A percentile compares a stretch with the other conserved stretches of the same genome.
These are phyloP conservation scores for Phalaenopsis equestris DNA, from an alignment of 106 monocot species.

Conservation along the genomic window DNA sequence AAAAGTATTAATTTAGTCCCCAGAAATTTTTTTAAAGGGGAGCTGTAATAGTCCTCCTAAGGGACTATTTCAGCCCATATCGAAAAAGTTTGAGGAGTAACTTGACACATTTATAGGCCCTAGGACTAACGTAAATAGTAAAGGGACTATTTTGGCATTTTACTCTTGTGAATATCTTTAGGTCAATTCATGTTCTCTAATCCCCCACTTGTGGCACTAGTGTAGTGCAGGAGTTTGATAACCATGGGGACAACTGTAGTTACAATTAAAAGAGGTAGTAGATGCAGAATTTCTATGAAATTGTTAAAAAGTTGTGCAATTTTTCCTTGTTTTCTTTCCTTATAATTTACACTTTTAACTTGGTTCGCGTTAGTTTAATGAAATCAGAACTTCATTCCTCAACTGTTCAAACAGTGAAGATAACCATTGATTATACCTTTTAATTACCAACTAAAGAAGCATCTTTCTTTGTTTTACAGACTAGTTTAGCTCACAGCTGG, in stretches of 20 bases:
- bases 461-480: constrained; percentile 23
- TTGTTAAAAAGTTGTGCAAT: neutral
- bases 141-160: too few species aligned
- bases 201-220: neutral
- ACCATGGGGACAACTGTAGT: neutral
- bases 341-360: neutral
- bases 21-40: too few species aligned
- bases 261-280: neutral
- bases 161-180: neutral
- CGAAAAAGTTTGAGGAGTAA: too few species aligned
- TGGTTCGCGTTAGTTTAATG: neutral
- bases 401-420: neutral
- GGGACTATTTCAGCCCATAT: too few species aligned
- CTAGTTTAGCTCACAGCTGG: constrained; percentile 57
- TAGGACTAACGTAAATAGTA: too few species aligned
- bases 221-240: neutral
- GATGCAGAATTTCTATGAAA: neutral
- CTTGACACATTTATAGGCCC: too few species aligned
- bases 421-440: neutral
- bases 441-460: neutral
- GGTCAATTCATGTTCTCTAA: neutral
- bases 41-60: too few species aligned
- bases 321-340: neutral
- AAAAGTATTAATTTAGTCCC: too few species aligned
- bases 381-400: neutral